phyloP scores from a whole-genome alignment of 2,329 filamentous ascomycete species.

The Lecanicillium sp. region DNA sequence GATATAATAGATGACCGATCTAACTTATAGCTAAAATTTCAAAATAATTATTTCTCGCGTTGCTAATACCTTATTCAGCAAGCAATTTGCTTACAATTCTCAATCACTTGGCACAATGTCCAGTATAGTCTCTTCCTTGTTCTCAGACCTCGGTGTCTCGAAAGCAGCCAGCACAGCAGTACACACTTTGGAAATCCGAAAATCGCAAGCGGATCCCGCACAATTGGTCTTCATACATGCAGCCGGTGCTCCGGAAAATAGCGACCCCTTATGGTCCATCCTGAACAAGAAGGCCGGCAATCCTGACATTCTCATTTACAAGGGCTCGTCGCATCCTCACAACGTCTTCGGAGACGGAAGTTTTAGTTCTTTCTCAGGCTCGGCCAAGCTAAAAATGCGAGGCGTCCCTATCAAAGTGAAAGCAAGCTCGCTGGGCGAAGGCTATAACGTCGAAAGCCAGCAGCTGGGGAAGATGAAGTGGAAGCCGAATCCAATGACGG shows the following conservation, averaged over 20 bases:
- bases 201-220: neutral
- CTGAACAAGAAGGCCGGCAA: neutral
- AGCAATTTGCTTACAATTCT: too few relatives aligned
- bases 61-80: too few relatives aligned
- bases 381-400: neutral
- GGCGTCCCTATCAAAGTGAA: neutral
- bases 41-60: too few relatives aligned
- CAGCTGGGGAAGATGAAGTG: neutral
- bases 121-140: neutral
- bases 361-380: neutral
- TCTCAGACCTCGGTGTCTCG: neutral
- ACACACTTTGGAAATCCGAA: neutral
- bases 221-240: neutral
- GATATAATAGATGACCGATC: too few relatives aligned
- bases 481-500: slow-evolving; percentile 1
- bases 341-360: neutral
- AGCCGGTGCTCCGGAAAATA: neutral
- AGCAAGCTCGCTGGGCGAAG: neutral
- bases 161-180: neutral
- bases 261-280: neutral
- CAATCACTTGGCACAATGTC: neutral
- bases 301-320: neutral
- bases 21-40: too few relatives aligned
- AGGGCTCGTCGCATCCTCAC: neutral
- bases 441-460: neutral